Percentiles rank a stretch among this genome's conserved stretches.
Conservation (phyloP, 2,329 filamentous ascomycete genomes). For the Alternaria metachromatica region DNA sequence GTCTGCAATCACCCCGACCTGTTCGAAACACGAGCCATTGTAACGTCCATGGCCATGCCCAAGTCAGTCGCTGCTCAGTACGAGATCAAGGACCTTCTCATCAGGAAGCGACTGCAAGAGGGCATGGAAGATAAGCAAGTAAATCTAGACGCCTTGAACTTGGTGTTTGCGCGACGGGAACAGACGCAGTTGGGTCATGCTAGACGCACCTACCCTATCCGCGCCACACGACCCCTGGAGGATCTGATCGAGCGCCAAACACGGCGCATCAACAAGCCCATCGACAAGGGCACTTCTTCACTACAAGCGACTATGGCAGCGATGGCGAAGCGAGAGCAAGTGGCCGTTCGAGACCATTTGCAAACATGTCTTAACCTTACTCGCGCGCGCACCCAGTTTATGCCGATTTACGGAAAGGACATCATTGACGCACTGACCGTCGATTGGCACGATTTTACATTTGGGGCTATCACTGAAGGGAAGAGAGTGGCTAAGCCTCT, state of each 20-base stretch:
- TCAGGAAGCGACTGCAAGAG: constrained; percentile 71
- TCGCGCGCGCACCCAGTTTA: constrained; percentile 77
- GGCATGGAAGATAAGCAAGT: constrained; percentile 68
- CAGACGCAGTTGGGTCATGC: constrained; percentile 60
- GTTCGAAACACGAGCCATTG: constrained; percentile 94
- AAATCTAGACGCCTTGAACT: constrained; percentile 78
- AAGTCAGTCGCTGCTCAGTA: constrained; percentile 78
- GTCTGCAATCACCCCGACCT: constrained; percentile 98
- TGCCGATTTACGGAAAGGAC: constrained; percentile 80
- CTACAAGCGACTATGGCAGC: constrained; percentile 73
- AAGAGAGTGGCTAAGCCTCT: constrained; percentile 19
- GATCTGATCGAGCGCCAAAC: constrained; percentile 76
- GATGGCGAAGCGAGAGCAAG: constrained; percentile 70
- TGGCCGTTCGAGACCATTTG: constrained; percentile 73
- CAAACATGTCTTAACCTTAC: constrained; percentile 84
- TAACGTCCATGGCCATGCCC: constrained; percentile 93
- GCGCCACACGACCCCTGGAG: constrained; percentile 72
- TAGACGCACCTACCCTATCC: constrained; percentile 53
- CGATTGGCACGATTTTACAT: constrained; percentile 48
- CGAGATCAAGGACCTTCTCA: constrained; percentile 71
- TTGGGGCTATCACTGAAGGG: constrained; percentile 52
- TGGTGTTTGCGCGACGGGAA: constrained; percentile 76
- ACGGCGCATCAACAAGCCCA: constrained; percentile 58
- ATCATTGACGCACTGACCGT: constrained; percentile 78
- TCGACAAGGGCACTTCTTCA: constrained; percentile 63